Percentiles rank a stretch among this genome's conserved stretches.
phyloP scores from a whole-genome alignment of 331 rosid species.

The Ulmus americana region DNA sequence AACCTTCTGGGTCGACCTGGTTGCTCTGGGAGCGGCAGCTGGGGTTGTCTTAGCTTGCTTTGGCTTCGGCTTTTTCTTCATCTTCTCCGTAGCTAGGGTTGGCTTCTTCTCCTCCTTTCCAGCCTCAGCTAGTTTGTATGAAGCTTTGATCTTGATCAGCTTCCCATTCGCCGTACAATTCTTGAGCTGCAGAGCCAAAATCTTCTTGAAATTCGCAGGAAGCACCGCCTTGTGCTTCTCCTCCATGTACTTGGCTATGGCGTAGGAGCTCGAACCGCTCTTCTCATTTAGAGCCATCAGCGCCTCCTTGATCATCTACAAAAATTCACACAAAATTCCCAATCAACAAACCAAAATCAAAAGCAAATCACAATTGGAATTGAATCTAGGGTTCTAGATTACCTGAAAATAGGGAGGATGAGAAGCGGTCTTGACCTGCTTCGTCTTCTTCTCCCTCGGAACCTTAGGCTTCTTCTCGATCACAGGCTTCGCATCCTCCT shows the following conservation, averaged over 20 bases:
- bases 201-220: conserved; percentile 73
- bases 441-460: conserved; percentile 51
- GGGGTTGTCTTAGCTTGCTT: conserved; percentile 19
- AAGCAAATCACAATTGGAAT: neutral
- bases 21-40: conserved; percentile 14
- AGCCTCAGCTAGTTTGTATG: conserved; percentile 53
- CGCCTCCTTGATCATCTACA: conserved; percentile 84
- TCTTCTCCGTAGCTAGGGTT: conserved; percentile 13
- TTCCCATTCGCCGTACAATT: conserved; percentile 62
- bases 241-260: conserved; percentile 85
- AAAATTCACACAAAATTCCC: neutral
- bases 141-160: conserved; percentile 65
- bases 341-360: neutral
- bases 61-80: conserved; percentile 24
- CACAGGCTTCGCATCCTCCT: conserved; percentile 27
- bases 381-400: neutral
- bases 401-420: conserved; percentile 94
- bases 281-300: conserved; percentile 56
- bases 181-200: conserved; percentile 59
- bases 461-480: conserved; percentile 51
- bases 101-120: conserved; percentile 19
- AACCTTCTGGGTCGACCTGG: conserved; percentile 14
- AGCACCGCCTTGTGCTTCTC: conserved; percentile 67
- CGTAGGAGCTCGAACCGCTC: conserved; percentile 81
- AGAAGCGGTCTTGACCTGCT: conserved; percentile 43